Evolutionary conservation across 2,329 filamentous ascomycete species (phyloP).

Genomic region (Sporothrix inflata): DNA sequence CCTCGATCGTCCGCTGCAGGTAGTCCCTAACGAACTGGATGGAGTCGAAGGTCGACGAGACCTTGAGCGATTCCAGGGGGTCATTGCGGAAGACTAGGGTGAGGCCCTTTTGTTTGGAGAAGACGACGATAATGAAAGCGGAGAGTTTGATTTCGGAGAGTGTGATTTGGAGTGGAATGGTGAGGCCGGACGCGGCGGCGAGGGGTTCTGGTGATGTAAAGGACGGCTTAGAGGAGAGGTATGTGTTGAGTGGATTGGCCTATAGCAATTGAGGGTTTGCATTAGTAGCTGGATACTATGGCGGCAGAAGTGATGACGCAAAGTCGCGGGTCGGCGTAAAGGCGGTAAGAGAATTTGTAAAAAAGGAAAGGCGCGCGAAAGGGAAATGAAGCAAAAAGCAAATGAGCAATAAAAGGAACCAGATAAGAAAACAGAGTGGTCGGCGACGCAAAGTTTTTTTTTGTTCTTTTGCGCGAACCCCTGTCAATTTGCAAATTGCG

Average conservation of each 20-base stretch:
- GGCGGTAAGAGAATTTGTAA: slow-evolving; percentile 33
- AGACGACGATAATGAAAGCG: slow-evolving; percentile 96
- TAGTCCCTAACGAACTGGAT: slow-evolving; percentile 99
- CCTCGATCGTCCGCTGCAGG: slow-evolving; percentile 93
- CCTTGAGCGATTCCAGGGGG: slow-evolving; percentile 94
- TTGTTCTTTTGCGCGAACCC: slow-evolving; percentile 24
- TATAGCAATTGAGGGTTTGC: slow-evolving; percentile 48
- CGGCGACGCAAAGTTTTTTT: neutral
- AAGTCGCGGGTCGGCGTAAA: slow-evolving; percentile 37
- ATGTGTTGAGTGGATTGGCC: slow-evolving; percentile 96
- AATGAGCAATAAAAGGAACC: slow-evolving; percentile 26
- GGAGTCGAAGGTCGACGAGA: slow-evolving; percentile 97
- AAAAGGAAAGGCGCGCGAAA: slow-evolving; percentile 1
- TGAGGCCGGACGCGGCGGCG: slow-evolving; percentile 87
- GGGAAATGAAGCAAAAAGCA: slow-evolving; percentile 8
- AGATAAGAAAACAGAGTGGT: slow-evolving; percentile 23
- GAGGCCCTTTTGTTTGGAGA: slow-evolving; percentile 94
- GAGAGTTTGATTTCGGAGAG: slow-evolving; percentile 94
- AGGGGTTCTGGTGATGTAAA: slow-evolving; percentile 93
- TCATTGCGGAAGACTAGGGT: slow-evolving; percentile 98
- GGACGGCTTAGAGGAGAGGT: slow-evolving; percentile 83
- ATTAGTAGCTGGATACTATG: slow-evolving; percentile 50
- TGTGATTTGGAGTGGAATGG: slow-evolving; percentile 96
- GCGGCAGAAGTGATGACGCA: slow-evolving; percentile 34
- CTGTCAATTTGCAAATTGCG: slow-evolving; percentile 25